Base-by-base conservation (phyloP, 1,284 basidiomycete genomes). In the Austroboletus rostrupii region DNA sequence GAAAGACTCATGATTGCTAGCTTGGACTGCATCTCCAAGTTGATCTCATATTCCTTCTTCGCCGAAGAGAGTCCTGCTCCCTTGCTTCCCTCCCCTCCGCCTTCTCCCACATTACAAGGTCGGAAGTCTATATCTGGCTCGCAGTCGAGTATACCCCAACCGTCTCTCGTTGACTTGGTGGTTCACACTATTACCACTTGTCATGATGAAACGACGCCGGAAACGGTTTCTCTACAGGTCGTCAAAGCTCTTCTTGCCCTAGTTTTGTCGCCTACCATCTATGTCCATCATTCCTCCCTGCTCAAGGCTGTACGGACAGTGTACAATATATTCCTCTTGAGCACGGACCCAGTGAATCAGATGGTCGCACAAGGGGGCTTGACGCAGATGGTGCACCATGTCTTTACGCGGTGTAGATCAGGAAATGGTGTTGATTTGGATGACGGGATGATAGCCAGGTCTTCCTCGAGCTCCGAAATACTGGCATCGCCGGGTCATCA, bases 41-140 rank as follows among this genome's bases (percentile, higher is more conserved):
- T 98, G 59, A 90, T 97, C 56, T 93, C 92, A 9, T 92, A 97
- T 68, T 92, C 91, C 33, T 97, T 97, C 78, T 97, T 98, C 64
- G 79, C 79, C 41, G 90, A 92, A 57, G 68, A 78, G 23, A 53
- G 44, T 33, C 55, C 67, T 38, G 29, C 53, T 35, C 54, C 58
- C 8, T 46, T 56, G 4, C 56, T 70, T 44, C 70, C 77, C 4
- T 88, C 87, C 1, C 87, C 89, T 17, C 87, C 87, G 28, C 76
- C 83, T 16, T 88, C 87, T 26, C 88, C 87, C 14, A 73, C 75
- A 45, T 73, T 77, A 11, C 68, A 72, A 45, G 67, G 70, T 45
- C 72, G 75, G 39, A 67, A 61, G 45, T 72, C 76, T 12, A 66
- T 70, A 48, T 69, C 75, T 1, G 71, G 70, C 67, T 80, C 80